Evolutionary conservation across 257 asterid species (phyloP).

Genomic region (Primulina tabacum): DNA sequence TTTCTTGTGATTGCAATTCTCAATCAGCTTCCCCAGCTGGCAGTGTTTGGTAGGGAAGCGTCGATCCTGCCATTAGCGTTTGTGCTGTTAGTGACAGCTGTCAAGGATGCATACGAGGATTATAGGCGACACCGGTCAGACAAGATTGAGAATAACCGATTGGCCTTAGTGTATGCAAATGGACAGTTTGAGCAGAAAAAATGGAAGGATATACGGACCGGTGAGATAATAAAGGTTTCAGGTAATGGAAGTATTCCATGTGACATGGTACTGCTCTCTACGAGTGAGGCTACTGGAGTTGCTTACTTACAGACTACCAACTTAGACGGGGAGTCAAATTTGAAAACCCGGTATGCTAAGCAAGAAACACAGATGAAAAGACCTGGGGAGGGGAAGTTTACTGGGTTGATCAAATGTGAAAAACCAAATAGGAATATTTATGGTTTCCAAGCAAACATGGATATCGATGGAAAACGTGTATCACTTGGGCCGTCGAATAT

Average conservation of each 20-base stretch:
- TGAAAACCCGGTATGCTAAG: conserved; percentile 93
- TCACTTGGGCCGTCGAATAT: conserved; percentile 98
- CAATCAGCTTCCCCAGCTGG: conserved; percentile 95
- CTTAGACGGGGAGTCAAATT: conserved; percentile 95
- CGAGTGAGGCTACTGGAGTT: conserved; percentile 87
- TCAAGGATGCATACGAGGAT: conserved; percentile 91
- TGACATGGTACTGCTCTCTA: conserved; percentile 89
- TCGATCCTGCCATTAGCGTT: conserved; percentile 79
- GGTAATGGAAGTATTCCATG: conserved; percentile 83
- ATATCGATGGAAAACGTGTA: conserved; percentile 72
- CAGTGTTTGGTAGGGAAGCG: conserved; percentile 95
- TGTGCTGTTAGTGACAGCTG: conserved; percentile 86
- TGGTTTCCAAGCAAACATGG: conserved; percentile 91
- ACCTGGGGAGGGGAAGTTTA: conserved; percentile 37
- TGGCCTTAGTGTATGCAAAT: conserved; percentile 58
- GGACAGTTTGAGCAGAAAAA: conserved; percentile 57
- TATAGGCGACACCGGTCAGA: conserved; percentile 87
- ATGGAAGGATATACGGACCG: conserved; percentile 82
- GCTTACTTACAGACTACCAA: conserved; percentile 86
- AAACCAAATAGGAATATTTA: conserved; percentile 93
- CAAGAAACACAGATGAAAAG: conserved; percentile 81
- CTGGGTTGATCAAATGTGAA: conserved; percentile 85
- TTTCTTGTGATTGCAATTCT: conserved; percentile 89
- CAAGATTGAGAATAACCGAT: conserved; percentile 74
- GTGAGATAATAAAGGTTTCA: conserved; percentile 70